A percentile compares a stretch with the other conserved stretches of the same genome.
These are phyloP conservation scores for Metarhizium rileyi DNA, from an alignment of 2,329 filamentous ascomycete genomes.

Conservation along the genomic window DNA sequence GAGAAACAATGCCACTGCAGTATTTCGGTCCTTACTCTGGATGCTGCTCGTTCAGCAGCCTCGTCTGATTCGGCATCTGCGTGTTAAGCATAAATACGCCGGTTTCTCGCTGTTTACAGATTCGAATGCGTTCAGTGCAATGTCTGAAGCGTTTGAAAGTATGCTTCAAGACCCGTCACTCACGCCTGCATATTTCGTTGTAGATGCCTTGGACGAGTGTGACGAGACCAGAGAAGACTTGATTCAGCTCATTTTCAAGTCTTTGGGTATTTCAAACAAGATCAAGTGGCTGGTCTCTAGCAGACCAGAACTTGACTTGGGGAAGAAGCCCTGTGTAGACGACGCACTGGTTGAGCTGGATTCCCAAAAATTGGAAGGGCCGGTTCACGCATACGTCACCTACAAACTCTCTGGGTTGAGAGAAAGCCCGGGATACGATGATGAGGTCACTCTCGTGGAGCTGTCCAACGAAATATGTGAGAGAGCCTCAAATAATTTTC, in stretches of 20 bases:
- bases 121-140: slow-evolving; percentile 24
- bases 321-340: slow-evolving; percentile 23
- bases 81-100: slow-evolving; percentile 19
- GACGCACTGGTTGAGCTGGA: slow-evolving; percentile 28
- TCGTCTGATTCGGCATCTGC: slow-evolving; percentile 28
- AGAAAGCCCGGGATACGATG: slow-evolving; percentile 1
- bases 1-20: slow-evolving; percentile 23
- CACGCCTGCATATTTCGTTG: slow-evolving; percentile 25
- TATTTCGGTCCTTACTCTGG: slow-evolving; percentile 30
- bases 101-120: slow-evolving; percentile 26
- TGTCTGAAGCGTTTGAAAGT: slow-evolving; percentile 26
- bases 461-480: slow-evolving; percentile 8
- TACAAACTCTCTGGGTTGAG: slow-evolving; percentile 18
- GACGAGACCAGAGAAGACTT: slow-evolving; percentile 18
- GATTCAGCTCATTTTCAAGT: slow-evolving; percentile 26
- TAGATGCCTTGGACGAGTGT: slow-evolving; percentile 42
- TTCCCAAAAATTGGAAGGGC: slow-evolving; percentile 20
- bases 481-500: slow-evolving; percentile 12
- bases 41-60: slow-evolving; percentile 19
- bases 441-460: slow-evolving; percentile 2
- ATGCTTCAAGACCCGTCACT: slow-evolving; percentile 30
- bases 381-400: slow-evolving; percentile 28
- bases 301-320: slow-evolving; percentile 16
- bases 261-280: slow-evolving; percentile 12
- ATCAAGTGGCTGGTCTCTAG: slow-evolving; percentile 35